A percentile compares a stretch with the other conserved stretches of the same genome.
Evolutionary conservation across 768 basidiomycete species (phyloP).

Genomic region (Rossbeevera mucosa): DNA sequence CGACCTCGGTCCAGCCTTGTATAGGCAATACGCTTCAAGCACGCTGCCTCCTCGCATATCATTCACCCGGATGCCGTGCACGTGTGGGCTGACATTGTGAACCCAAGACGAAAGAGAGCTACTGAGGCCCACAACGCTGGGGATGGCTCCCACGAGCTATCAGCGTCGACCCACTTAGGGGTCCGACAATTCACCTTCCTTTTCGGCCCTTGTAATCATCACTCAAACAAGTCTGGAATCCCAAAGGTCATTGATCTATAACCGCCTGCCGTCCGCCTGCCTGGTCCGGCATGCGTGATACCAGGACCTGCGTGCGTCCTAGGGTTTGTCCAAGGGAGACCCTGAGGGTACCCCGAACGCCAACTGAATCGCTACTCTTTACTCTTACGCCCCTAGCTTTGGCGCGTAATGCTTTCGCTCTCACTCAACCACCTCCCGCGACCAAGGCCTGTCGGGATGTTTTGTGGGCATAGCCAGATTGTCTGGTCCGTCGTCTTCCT

Average conservation of each 20-base stretch:
- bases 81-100: slow-evolving; percentile 2
- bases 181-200: slow-evolving; percentile 22
- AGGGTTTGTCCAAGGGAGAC: slow-evolving; percentile 27
- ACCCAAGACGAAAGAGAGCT: background rate
- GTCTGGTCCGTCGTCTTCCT: slow-evolving; percentile 29
- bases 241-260: slow-evolving; percentile 28
- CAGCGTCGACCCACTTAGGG: slow-evolving; percentile 28
- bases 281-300: slow-evolving; percentile 29
- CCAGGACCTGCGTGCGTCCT: slow-evolving; percentile 28
- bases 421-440: slow-evolving; percentile 27
- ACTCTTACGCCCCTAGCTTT: slow-evolving; percentile 22
- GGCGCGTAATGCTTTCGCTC: slow-evolving; percentile 27
- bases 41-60: slow-evolving; percentile 12
- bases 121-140: background rate
- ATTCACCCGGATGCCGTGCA: slow-evolving; percentile 1
- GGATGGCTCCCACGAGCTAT: slow-evolving; percentile 25
- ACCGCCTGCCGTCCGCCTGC: slow-evolving; percentile 30
- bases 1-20: slow-evolving; percentile 9
- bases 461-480: slow-evolving; percentile 26
- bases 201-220: slow-evolving; percentile 21
- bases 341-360: slow-evolving; percentile 19
- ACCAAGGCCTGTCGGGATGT: slow-evolving; percentile 17
- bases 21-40: slow-evolving; percentile 4
- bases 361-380: slow-evolving; percentile 20
- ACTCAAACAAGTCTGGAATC: slow-evolving; percentile 30